A percentile compares a stretch with the other conserved stretches of the same genome.
Evolutionary conservation across 495 filamentous ascomycete genomes (phyloP).

Genomic region (Daldinia caldariorum): DNA sequence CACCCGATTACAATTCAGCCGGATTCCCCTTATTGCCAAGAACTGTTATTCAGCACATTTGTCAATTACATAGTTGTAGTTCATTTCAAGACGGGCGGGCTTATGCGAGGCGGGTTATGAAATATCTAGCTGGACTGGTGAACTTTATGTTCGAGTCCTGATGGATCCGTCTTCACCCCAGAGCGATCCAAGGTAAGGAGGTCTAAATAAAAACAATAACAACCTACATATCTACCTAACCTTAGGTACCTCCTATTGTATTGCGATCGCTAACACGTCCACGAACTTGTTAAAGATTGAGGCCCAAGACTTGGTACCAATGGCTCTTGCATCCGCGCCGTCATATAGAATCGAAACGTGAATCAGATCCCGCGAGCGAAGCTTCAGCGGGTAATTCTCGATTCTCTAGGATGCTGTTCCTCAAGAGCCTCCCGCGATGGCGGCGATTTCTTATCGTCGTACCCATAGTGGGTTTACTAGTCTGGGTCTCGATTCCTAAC

Average conservation of each 20-base stretch:
- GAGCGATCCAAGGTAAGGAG: conserved; percentile 31
- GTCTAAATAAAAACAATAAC: conserved; percentile 7
- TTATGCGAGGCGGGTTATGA: not conserved
- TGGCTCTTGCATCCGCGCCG: conserved; percentile 25
- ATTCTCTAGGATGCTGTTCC: conserved; percentile 42
- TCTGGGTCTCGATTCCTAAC: conserved; percentile 46
- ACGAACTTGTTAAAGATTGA: conserved; percentile 19
- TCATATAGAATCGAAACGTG: conserved; percentile 21
- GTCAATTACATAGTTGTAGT: conserved; percentile 1
- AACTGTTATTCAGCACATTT: conserved; percentile 11
- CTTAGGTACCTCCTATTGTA: no score
- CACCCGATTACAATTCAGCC: conserved; percentile 41
- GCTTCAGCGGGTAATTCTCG: conserved; percentile 17
- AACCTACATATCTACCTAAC: conserved; percentile 2
- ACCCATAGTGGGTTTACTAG: conserved; percentile 40
- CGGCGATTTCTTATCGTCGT: conserved; percentile 49
- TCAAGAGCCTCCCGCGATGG: conserved; percentile 51
- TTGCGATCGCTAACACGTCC: conserved; percentile 23
- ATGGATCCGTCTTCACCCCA: conserved; percentile 24
- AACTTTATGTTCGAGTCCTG: conserved; percentile 14
- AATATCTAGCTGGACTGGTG: conserved; percentile 24
- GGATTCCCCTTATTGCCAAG: conserved; percentile 45
- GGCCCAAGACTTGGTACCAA: conserved; percentile 14
- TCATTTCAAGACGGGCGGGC: not conserved
- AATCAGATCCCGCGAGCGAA: conserved; percentile 16